Base-by-base conservation (phyloP, 345 rosid genomes). In the Murraya koenigii region DNA sequence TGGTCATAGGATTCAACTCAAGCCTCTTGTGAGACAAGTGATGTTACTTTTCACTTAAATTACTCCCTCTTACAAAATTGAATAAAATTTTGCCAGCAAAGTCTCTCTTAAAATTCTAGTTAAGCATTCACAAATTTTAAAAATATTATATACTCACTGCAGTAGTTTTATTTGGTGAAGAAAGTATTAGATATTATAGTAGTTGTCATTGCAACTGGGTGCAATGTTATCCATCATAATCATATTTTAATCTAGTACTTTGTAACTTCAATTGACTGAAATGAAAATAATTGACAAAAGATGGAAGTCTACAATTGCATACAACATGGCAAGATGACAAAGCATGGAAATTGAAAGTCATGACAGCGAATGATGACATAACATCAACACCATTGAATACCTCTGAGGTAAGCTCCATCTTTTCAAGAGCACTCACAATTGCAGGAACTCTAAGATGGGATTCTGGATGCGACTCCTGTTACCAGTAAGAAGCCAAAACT, bases 381-480 rank as follows among this genome's bases (percentile, higher is more conserved):
- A 9, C 15, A 59, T 32, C 25, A 13, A 66, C 23, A 26, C 54
- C 23, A 23, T 32, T 69, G 19, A 35, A 78, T 86, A 86, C 99
- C 98, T 89, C 87, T 28, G 96, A 80, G 73, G 89, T 88, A 70
- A 95, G 94, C 83, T 91, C 83, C 91, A 90, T 89, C 80, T 85
- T 87, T 56, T 89, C 92, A 80, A 91, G 98, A 66, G 97, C 93
- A 79, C 60, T 87, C 66, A 92, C 89, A 75, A 93, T 95, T 75
- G 98, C 91, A 68, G 96, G 97, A 76, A 95, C 97, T 81, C 99
- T 93, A 79, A 92, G 87, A 78, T 92, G 90, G 54, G 94, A 93
- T 87, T 95, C 98, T 11, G 98, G 99, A 84, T 95, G 99, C 25
- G 97, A 75, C 82, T 93, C 97, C 98, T 95, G 85, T 36, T 62